Base-by-base conservation (phyloP, 805 yeast genomes). In the Jamesozyma piceae region DNA sequence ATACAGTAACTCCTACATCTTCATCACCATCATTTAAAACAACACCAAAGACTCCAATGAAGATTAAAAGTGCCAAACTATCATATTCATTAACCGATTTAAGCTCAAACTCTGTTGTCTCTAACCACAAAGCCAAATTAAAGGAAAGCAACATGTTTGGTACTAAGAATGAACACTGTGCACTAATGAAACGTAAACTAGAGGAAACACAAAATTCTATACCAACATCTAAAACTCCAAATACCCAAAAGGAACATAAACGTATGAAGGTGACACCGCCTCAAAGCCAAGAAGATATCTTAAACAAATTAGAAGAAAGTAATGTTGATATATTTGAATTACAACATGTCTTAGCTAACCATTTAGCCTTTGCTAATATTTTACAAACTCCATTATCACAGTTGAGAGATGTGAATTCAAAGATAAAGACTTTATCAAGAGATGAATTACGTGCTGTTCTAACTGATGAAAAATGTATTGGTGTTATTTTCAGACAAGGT, bases 341-440 rank as follows among this genome's bases (percentile, higher is more conserved):
- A 38, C 72, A 73, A 41, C 80, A 82, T 59, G 73, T 87, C 11
- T 67, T 88, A 39, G 74, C 79, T 37, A 92, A 92, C 57, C 94
- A 86, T 62, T 69, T 90, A 45, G 97, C 97, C 8, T 92, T 85
- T 63, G 86, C 97, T 5, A 75, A 96, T 45, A 72, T 87, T 18
- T 75, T 88, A 22, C 89, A 92, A 34, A 86, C 95, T 0, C 97
- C 97, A 6, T 69, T 90, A n/a, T 72, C 83, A 4, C 73, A 73
- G 35, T 66, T 90, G 42, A 76, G 72, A 41, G 68, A 76, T 17
- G 79, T 85, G 19, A 76, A 78, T 55, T 75, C 75, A 1, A 67
- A 66, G 6, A 74, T 82, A 3, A 68, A 74, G 8, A 60, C 64
- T 4, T 57, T 82, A 36, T 53, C 72, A 5, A 66, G 67, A 39